These are phyloP conservation scores for Aureobasidium sp. DNA, from an alignment of 2,329 filamentous ascomycete genomes.

Conservation along the genomic window DNA sequence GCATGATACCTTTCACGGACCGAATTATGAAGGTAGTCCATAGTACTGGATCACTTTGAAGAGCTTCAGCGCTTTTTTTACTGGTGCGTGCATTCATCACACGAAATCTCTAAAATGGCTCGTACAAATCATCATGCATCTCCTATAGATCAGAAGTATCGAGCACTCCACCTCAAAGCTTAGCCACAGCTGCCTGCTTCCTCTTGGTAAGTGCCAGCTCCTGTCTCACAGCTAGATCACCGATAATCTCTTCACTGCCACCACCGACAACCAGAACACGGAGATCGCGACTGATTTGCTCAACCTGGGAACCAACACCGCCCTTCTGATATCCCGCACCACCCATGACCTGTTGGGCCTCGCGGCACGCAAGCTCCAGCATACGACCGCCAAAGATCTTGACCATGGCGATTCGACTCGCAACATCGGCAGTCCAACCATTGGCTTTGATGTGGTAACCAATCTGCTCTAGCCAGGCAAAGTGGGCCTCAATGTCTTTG, in stretches of 20 bases:
- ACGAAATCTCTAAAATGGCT: too few species aligned
- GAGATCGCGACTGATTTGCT: slow-evolving; percentile 46
- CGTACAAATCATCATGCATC: too few species aligned
- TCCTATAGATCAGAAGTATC: too few species aligned
- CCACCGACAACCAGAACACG: slow-evolving; percentile 37
- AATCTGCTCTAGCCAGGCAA: slow-evolving; percentile 25
- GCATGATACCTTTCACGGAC: too few species aligned
- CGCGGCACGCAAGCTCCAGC: slow-evolving; percentile 45
- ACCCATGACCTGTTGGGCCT: slow-evolving; percentile 49
- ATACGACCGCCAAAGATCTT: slow-evolving; percentile 46
- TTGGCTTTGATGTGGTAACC: background rate
- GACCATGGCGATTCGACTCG: slow-evolving; percentile 26
- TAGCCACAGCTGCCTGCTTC: too few species aligned
- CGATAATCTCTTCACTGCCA: slow-evolving; percentile 27
- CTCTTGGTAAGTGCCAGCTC: slow-evolving; percentile 14
- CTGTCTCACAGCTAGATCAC: slow-evolving; percentile 26
- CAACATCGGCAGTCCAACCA: slow-evolving; percentile 20
- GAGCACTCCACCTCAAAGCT: too few species aligned
- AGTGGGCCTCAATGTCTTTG: slow-evolving; percentile 24
- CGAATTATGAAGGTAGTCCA: too few species aligned
- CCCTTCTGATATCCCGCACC: slow-evolving; percentile 44
- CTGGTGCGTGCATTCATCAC: too few species aligned
- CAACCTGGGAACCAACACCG: slow-evolving; percentile 42
- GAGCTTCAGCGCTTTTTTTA: too few species aligned
- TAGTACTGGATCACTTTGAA: too few species aligned